phyloP scores from a whole-genome alignment of 192 early-diverging fungal genomes.

The Gonapodya sp. region DNA sequence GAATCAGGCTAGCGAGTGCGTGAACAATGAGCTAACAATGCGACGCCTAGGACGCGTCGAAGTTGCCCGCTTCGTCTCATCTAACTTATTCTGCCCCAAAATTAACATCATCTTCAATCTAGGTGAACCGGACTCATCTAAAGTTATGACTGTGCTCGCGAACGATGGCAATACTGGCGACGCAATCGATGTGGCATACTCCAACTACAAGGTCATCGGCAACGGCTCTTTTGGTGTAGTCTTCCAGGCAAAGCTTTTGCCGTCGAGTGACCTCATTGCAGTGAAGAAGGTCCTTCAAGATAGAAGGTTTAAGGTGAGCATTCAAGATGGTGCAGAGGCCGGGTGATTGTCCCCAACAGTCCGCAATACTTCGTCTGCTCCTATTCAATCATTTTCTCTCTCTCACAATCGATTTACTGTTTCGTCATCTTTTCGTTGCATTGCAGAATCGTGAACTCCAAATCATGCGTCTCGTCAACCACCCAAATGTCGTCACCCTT shows the following conservation, averaged over 20 bases:
- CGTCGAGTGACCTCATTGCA: slow-evolving; percentile 72
- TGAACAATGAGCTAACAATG: neutral
- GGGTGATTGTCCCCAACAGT: too few relatives aligned
- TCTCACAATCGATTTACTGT: too few relatives aligned
- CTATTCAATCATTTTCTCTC: too few relatives aligned
- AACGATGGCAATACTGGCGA: slow-evolving; percentile 81
- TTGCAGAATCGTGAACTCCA: slow-evolving; percentile 80
- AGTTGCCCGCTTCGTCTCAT: neutral
- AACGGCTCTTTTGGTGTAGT: slow-evolving; percentile 99
- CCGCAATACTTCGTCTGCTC: too few relatives aligned
- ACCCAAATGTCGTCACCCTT: slow-evolving; percentile 87
- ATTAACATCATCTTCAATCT: neutral
- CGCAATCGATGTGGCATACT: slow-evolving; percentile 77
- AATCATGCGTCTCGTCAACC: slow-evolving; percentile 84
- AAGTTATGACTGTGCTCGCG: slow-evolving; percentile 52
- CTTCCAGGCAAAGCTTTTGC: slow-evolving; percentile 81
- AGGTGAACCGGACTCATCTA: slow-evolving; percentile 11
- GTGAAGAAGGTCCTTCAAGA: slow-evolving; percentile 99
- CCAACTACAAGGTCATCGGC: slow-evolving; percentile 87
- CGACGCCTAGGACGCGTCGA: neutral
- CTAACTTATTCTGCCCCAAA: slow-evolving; percentile 15
- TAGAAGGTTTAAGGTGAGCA: slow-evolving; percentile 85
- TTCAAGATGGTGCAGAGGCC: too few relatives aligned
- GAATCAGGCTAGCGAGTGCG: slow-evolving; percentile 38
- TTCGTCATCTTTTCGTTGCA: slow-evolving; percentile 7